phyloP scores from a whole-genome alignment of 2,329 filamentous ascomycete species.

The Cryoendolithus antarcticus region DNA sequence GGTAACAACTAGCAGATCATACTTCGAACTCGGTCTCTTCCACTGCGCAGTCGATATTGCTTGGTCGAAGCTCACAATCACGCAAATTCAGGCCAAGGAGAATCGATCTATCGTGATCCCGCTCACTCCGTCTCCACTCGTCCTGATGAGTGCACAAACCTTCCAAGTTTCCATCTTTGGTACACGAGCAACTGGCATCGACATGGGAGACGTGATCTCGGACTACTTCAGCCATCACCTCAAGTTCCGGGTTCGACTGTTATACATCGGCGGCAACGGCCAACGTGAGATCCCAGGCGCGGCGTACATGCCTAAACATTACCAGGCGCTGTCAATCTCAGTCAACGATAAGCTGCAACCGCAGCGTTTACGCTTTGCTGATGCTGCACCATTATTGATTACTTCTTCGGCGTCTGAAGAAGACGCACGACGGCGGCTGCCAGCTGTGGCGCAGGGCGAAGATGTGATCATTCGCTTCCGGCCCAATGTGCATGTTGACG shows the following conservation, averaged over 20 bases:
- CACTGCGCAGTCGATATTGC: slow-evolving; percentile 20
- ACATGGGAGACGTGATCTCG: slow-evolving; percentile 21
- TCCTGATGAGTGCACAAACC: slow-evolving; percentile 14
- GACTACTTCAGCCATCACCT: slow-evolving; percentile 21
- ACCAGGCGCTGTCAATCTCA: slow-evolving; percentile 18
- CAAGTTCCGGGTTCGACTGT: slow-evolving; percentile 12
- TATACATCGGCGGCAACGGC: slow-evolving; percentile 23
- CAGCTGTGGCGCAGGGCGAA: slow-evolving; percentile 16
- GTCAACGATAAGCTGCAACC: slow-evolving; percentile 23
- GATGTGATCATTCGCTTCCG: slow-evolving; percentile 23
- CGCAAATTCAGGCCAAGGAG: slow-evolving; percentile 17
- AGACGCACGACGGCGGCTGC: slow-evolving; percentile 18
- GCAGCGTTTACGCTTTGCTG: slow-evolving; percentile 21
- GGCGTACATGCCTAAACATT: slow-evolving; percentile 19
- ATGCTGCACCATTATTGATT: slow-evolving; percentile 21
- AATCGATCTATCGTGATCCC: slow-evolving; percentile 17
- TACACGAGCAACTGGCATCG: slow-evolving; percentile 21
- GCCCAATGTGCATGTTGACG: slow-evolving; percentile 23
- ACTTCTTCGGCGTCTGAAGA: slow-evolving; percentile 24
- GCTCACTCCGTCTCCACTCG: slow-evolving; percentile 20
- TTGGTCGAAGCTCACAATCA: slow-evolving; percentile 24
- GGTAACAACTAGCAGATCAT: slow-evolving; percentile 3
- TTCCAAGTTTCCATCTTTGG: slow-evolving; percentile 23
- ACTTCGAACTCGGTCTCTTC: slow-evolving; percentile 22
- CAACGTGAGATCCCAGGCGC: slow-evolving; percentile 22